phyloP scores from a whole-genome alignment of 768 basidiomycete species.

The Amanita exitialis region DNA sequence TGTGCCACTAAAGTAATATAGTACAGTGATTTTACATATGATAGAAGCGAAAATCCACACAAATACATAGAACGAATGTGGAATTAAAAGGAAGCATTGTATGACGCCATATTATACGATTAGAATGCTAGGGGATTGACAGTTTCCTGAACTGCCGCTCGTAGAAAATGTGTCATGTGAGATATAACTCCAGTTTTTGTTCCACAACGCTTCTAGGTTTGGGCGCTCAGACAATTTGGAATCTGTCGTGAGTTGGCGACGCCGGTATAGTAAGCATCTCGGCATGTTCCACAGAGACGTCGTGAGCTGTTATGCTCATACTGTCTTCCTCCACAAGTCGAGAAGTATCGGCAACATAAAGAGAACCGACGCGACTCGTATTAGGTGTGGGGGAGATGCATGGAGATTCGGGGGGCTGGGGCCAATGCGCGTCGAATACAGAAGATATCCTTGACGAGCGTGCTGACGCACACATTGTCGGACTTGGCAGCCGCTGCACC shows the following conservation, averaged over 20 bases:
- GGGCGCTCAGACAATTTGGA: not conserved
- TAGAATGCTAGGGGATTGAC: not conserved
- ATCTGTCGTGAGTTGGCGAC: not conserved
- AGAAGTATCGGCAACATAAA: not conserved
- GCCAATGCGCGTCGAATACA: constrained; percentile 5
- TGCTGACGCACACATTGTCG: not conserved
- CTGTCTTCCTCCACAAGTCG: not conserved
- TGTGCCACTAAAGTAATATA: not conserved
- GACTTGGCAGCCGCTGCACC: not conserved
- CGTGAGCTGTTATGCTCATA: not conserved
- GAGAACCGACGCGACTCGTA: not conserved
- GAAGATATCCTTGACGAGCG: constrained; percentile 1
- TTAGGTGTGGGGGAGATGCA: not conserved
- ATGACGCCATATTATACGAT: not conserved
- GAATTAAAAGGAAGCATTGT: not conserved
- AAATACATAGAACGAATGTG: not conserved
- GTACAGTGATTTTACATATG: not conserved
- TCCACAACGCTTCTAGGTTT: not conserved
- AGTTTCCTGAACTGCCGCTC: not conserved
- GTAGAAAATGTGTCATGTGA: not conserved
- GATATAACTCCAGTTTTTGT: not conserved
- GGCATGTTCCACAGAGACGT: not conserved
- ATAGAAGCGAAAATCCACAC: not conserved
- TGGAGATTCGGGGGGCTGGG: constrained; percentile 2
- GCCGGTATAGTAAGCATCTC: not conserved